These are phyloP conservation scores for Candida chauliodis DNA, from an alignment of 805 yeast species.

Conservation along the genomic window DNA sequence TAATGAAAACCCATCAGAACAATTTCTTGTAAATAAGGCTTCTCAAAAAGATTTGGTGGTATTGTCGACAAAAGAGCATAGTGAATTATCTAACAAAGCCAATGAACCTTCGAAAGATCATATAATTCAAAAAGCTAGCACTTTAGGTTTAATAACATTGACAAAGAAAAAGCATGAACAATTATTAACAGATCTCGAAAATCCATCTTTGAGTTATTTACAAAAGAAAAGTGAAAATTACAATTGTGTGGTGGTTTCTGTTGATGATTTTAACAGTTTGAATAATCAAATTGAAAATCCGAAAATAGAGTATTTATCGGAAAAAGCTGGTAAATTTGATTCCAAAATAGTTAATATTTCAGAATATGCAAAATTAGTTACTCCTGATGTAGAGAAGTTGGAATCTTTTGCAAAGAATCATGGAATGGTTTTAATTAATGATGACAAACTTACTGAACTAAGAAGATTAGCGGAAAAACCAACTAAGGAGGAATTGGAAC, in stretches of 20 bases:
- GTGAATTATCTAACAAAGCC: constrained; percentile 12
- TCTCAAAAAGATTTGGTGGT: constrained; percentile 10
- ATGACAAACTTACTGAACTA: constrained; percentile 13
- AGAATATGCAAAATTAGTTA: constrained; percentile 12
- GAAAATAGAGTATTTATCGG: constrained; percentile 11
- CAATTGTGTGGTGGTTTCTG: constrained; percentile 14
- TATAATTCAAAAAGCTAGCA: constrained; percentile 17
- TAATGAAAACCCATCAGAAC: constrained; percentile 9
- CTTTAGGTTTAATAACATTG: constrained; percentile 13
- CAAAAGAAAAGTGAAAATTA: constrained; percentile 12
- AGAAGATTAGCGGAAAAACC: constrained; percentile 8
- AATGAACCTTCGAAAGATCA: constrained; percentile 19
- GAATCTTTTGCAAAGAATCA: constrained; percentile 12
- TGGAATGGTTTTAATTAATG: constrained; percentile 14
- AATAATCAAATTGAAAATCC: constrained; percentile 13
- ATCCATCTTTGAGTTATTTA: constrained; percentile 18
- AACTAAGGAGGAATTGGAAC: constrained; percentile 7
- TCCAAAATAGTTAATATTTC: constrained; percentile 14
- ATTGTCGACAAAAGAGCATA: constrained; percentile 13
- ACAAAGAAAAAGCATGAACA: constrained; percentile 14
- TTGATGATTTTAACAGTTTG: constrained; percentile 9
- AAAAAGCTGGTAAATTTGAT: constrained; percentile 16
- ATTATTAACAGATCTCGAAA: constrained; percentile 10
- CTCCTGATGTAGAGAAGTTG: constrained; percentile 8
- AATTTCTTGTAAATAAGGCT: constrained; percentile 17